Evolutionary conservation across 139 green algal genomes (phyloP).

Genomic region (Diplosphaera chodatii): DNA sequence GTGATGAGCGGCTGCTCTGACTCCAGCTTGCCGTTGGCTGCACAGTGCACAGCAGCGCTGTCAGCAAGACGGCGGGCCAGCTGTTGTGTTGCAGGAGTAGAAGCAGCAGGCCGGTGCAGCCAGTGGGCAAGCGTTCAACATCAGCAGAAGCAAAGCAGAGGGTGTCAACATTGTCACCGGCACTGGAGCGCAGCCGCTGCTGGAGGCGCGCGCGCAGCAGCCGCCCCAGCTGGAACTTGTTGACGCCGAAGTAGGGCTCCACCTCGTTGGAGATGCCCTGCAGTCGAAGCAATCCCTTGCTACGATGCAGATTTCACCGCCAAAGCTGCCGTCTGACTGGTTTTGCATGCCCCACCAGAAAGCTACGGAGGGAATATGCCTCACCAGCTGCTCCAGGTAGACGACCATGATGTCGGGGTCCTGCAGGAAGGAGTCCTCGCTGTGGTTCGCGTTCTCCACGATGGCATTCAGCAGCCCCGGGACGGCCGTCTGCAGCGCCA

Average conservation of each 20-base stretch:
- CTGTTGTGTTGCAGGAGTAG: too few relatives aligned
- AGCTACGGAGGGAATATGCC: too few relatives aligned
- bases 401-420: slow-evolving; percentile 12
- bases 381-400: slow-evolving; percentile 14
- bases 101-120: too few relatives aligned
- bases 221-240: slow-evolving; percentile 12
- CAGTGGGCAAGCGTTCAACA: too few relatives aligned
- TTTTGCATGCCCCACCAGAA: too few relatives aligned
- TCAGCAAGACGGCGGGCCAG: too few relatives aligned
- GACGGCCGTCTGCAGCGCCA: too few relatives aligned
- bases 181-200: not conserved
- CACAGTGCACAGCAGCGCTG: too few relatives aligned
- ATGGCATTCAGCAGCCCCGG: too few relatives aligned
- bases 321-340: not conserved
- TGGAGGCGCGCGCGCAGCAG: slow-evolving; percentile 5
- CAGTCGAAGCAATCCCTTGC: not conserved
- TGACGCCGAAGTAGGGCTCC: slow-evolving; percentile 7
- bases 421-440: slow-evolving; percentile 2
- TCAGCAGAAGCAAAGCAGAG: too few relatives aligned
- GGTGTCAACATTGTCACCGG: too few relatives aligned
- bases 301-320: too few relatives aligned
- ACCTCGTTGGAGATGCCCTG: slow-evolving; percentile 13
- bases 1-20: not conserved
- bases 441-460: not conserved
- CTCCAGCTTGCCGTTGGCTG: not conserved